A percentile compares a stretch with the other conserved stretches of the same genome.
Conservation (phyloP, 2,329 filamentous ascomycete species). For the Onygenales sp. region DNA sequence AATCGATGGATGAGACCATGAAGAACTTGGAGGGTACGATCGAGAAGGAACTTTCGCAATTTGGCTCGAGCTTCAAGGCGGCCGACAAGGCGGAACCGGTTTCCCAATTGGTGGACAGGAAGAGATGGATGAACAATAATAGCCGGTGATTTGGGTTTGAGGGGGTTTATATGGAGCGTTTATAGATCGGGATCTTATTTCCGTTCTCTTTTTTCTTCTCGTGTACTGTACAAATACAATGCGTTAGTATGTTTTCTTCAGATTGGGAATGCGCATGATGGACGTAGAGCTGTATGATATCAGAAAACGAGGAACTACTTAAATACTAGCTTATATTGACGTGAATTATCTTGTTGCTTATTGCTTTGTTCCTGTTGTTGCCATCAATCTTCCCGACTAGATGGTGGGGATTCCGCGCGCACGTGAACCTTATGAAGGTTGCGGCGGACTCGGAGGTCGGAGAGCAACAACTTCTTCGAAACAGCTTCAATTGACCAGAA, state of each 20-base stretch:
- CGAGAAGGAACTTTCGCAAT: slow-evolving; percentile 30
- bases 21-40: slow-evolving; percentile 31
- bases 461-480: not conserved
- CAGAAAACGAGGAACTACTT: no score
- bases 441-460: no score
- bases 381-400: not conserved
- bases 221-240: not conserved
- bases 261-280: no score
- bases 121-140: slow-evolving; percentile 26
- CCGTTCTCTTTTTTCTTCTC: not conserved
- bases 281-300: no score
- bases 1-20: slow-evolving; percentile 30
- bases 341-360: not conserved
- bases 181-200: not conserved
- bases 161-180: slow-evolving; percentile 13
- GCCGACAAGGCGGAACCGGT: slow-evolving; percentile 20
- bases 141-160: slow-evolving; percentile 24
- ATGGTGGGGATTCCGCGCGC: not conserved
- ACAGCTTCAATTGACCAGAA: not conserved
- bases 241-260: not conserved
- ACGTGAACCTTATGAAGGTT: not conserved
- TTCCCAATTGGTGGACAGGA: slow-evolving; percentile 26
- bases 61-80: slow-evolving; percentile 29
- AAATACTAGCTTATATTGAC: no score
- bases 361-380: not conserved